Conservation (phyloP, 495 filamentous ascomycete species). For the Podospora fimiseda region DNA sequence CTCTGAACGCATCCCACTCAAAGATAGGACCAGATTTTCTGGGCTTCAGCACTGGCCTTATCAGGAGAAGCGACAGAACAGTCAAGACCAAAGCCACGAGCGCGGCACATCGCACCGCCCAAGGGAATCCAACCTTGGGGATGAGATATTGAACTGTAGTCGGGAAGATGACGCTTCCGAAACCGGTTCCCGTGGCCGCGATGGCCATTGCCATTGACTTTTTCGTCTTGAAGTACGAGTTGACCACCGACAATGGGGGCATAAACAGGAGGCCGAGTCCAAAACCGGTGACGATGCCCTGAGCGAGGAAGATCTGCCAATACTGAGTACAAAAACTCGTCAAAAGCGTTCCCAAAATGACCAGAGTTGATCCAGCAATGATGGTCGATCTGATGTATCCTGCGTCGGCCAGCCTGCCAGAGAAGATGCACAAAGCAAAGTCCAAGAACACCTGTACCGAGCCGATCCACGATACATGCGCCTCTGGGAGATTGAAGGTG, state of each 20-base stretch:
- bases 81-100: slow-evolving; percentile 35
- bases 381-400: slow-evolving; percentile 36
- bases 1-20: slow-evolving; percentile 39
- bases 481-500: slow-evolving; percentile 33
- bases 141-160: slow-evolving; percentile 37
- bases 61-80: slow-evolving; percentile 21
- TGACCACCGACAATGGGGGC: slow-evolving; percentile 35
- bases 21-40: slow-evolving; percentile 30
- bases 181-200: slow-evolving; percentile 36
- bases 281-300: slow-evolving; percentile 36
- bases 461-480: slow-evolving; percentile 42
- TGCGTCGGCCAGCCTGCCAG: slow-evolving; percentile 38
- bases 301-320: slow-evolving; percentile 41
- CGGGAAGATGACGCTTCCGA: slow-evolving; percentile 39
- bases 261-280: slow-evolving; percentile 41
- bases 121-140: slow-evolving; percentile 37
- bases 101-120: slow-evolving; percentile 37
- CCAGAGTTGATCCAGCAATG: slow-evolving; percentile 27
- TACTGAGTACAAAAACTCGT: slow-evolving; percentile 35
- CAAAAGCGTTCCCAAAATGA: slow-evolving; percentile 39
- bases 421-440: slow-evolving; percentile 32
- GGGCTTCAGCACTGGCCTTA: slow-evolving; percentile 30
- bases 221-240: slow-evolving; percentile 36
- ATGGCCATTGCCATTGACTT: slow-evolving; percentile 31
- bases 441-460: slow-evolving; percentile 41